Conservation (phyloP, 805 yeast genomes). For the Candida maris region DNA sequence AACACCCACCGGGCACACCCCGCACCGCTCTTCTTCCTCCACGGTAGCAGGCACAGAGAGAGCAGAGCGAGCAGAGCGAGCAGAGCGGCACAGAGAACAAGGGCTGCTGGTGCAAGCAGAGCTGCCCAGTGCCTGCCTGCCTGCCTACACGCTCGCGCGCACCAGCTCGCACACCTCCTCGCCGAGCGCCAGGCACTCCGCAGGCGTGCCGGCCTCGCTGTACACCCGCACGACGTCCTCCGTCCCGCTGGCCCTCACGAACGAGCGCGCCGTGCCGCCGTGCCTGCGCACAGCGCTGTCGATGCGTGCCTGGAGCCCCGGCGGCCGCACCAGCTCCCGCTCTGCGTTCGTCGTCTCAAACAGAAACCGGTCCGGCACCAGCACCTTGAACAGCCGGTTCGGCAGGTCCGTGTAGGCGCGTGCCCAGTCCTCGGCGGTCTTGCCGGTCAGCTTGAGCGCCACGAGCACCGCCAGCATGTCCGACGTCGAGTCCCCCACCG, state of each 20-base stretch:
- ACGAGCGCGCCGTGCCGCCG: constrained; percentile 64
- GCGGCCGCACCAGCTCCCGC: constrained; percentile 71
- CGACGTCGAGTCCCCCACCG: constrained; percentile 98
- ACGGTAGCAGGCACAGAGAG: no score
- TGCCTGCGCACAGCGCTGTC: constrained; percentile 59
- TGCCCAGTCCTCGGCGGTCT: constrained; percentile 69
- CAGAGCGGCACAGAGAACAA: not conserved
- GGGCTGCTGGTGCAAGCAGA: no score
- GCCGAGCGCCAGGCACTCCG: constrained; percentile 46
- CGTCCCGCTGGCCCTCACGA: constrained; percentile 96
- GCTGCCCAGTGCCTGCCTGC: no score
- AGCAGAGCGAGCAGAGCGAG: not conserved
- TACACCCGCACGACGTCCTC: constrained; percentile 96
- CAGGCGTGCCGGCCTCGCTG: constrained; percentile 70
- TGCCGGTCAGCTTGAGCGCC: constrained; percentile 46
- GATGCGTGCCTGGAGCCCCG: constrained; percentile 69
- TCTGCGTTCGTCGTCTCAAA: constrained; percentile 92
- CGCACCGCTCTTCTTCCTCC: no score
- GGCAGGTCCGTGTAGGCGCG: constrained; percentile 79
- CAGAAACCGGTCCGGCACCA: constrained; percentile 73
- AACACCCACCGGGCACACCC: no score
- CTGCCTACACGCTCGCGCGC: no score
- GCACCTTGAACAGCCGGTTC: constrained; percentile 73
- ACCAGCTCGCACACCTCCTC: constrained; percentile 38
- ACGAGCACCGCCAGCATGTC: constrained; percentile 78